phyloP scores from a whole-genome alignment of 2,329 filamentous ascomycete species.

The Xylariaceae sp. region DNA sequence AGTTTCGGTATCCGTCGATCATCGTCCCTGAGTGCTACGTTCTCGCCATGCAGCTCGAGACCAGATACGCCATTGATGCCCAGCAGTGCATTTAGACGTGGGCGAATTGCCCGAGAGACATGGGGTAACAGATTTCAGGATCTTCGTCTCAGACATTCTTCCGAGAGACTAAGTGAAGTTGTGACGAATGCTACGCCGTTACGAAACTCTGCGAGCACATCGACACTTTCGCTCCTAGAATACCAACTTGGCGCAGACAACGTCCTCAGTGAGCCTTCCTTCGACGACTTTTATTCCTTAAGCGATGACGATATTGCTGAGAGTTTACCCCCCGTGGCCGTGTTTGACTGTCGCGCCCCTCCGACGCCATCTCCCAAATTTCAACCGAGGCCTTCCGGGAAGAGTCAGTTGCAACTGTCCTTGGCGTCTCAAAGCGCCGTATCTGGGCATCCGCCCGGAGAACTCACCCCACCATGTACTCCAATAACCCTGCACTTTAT shows the following conservation, averaged over 20 bases:
- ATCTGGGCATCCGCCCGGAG: conserved; percentile 11
- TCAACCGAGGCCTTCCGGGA: neutral
- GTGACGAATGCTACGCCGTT: conserved; percentile 16
- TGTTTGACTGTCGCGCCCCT: conserved; percentile 16
- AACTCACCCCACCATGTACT: conserved; percentile 26
- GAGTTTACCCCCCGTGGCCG: conserved; percentile 21
- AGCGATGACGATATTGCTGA: conserved; percentile 56
- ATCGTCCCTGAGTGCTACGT: conserved; percentile 13
- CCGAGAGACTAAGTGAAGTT: conserved; percentile 6
- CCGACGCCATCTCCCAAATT: conserved; percentile 27
- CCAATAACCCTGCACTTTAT: conserved; percentile 33
- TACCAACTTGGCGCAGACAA: conserved; percentile 26
- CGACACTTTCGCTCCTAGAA: conserved; percentile 25
- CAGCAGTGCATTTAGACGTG: neutral
- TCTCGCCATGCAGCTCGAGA: conserved; percentile 16
- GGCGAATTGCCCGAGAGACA: conserved; percentile 20
- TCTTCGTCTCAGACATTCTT: conserved; percentile 4
- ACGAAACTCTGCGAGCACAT: conserved; percentile 24
- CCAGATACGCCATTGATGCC: conserved; percentile 6
- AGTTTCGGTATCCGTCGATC: conserved; percentile 11
- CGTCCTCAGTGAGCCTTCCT: conserved; percentile 44
- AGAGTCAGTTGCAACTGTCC: conserved; percentile 3
- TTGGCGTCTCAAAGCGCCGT: conserved; percentile 6
- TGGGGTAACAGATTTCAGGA: conserved; percentile 24
- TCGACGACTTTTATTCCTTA: conserved; percentile 49